Evolutionary conservation across 2,329 filamentous ascomycete species (phyloP).

Genomic region (Chaetomium sp.): DNA sequence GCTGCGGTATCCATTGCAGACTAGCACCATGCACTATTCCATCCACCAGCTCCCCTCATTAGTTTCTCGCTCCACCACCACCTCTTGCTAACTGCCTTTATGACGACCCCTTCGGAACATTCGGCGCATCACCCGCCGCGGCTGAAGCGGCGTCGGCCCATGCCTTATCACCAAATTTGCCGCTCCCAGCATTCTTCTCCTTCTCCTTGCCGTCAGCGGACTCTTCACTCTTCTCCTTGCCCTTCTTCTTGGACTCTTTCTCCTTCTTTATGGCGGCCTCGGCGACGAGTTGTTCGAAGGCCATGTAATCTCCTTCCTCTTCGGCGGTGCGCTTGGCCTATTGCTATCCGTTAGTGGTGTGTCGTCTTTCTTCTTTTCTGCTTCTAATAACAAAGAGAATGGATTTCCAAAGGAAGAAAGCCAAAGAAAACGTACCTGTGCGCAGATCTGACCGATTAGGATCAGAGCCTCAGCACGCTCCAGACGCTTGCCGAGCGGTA

Average conservation of each 20-base stretch:
- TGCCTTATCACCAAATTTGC: conserved; percentile 14
- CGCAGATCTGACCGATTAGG: conserved; percentile 81
- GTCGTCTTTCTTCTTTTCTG: background rate
- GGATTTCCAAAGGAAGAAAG: conserved; percentile 1
- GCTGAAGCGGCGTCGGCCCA: conserved; percentile 24
- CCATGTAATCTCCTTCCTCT: conserved; percentile 97
- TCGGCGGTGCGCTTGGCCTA: conserved; percentile 85
- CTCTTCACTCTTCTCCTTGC: conserved; percentile 44
- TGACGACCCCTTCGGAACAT: conserved; percentile 29
- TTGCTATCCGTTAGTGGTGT: background rate
- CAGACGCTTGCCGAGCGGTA: conserved; percentile 75
- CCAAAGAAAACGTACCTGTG: conserved; percentile 56
- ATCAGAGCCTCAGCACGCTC: conserved; percentile 87
- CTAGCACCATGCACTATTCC: too few species aligned
- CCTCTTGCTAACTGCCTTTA: background rate
- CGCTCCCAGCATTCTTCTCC: conserved; percentile 11
- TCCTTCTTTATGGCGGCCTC: conserved; percentile 96
- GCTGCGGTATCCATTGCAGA: too few species aligned
- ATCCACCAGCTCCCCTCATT: too few species aligned
- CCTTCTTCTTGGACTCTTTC: conserved; percentile 66
- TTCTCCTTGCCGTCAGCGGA: conserved; percentile 4
- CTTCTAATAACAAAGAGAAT: background rate
- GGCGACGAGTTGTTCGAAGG: conserved; percentile 95
- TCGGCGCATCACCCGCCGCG: conserved; percentile 33
- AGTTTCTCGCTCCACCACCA: too few species aligned